phyloP scores from a whole-genome alignment of 148 eudicot species.

The Cornus florida region DNA sequence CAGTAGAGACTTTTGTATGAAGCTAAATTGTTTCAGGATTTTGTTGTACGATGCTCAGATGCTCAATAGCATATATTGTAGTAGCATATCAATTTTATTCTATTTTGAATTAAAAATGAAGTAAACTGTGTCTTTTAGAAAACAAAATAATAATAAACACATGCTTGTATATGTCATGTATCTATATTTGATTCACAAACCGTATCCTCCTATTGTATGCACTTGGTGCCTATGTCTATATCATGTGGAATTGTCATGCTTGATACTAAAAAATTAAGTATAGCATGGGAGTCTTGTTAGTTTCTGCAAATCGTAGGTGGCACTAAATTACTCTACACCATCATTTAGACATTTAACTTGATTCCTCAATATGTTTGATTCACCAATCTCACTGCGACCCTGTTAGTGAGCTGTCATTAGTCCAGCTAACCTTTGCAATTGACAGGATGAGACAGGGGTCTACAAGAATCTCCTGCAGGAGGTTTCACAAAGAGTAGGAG shows the following conservation, averaged over 20 bases:
- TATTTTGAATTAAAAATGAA: not conserved
- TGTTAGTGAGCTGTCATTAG: not conserved
- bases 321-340: not conserved
- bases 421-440: not conserved
- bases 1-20: too few relatives aligned
- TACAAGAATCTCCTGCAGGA: constrained; percentile 4
- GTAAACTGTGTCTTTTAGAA: not conserved
- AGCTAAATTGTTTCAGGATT: not conserved
- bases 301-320: not conserved
- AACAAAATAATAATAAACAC: too few relatives aligned
- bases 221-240: not conserved
- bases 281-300: not conserved
- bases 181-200: not conserved
- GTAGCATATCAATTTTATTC: too few relatives aligned
- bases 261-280: not conserved
- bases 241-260: not conserved
- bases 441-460: constrained; percentile 6
- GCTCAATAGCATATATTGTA: not conserved
- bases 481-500: constrained; percentile 10
- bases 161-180: not conserved
- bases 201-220: not conserved
- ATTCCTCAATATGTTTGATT: not conserved
- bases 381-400: not conserved
- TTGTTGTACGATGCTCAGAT: not conserved
- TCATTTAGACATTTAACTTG: not conserved